These are phyloP conservation scores for Silene uniflora DNA, from an alignment of 148 eudicot species.

Conservation along the genomic window DNA sequence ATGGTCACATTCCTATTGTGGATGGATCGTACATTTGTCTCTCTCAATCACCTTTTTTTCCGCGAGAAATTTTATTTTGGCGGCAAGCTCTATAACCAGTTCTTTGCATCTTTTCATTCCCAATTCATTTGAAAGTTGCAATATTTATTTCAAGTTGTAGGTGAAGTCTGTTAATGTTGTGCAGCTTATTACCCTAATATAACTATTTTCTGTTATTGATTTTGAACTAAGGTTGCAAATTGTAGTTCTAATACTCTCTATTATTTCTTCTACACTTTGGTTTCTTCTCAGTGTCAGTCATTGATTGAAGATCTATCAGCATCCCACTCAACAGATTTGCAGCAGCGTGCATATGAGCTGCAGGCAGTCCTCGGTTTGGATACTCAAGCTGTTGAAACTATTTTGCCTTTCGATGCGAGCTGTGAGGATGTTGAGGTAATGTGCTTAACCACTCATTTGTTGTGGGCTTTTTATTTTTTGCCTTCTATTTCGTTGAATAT, in stretches of 20 bases:
- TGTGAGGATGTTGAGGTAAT: slow-evolving; percentile 94
- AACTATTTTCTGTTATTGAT: neutral
- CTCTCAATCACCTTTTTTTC: neutral
- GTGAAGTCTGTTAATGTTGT: neutral
- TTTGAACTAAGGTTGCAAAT: neutral
- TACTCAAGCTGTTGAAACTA: slow-evolving; percentile 53
- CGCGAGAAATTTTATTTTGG: neutral
- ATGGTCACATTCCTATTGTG: neutral
- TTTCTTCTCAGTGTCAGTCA: slow-evolving; percentile 75
- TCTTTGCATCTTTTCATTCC: neutral
- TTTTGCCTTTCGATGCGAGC: slow-evolving; percentile 86
- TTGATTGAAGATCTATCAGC: slow-evolving; percentile 86
- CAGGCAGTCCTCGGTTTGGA: slow-evolving; percentile 68
- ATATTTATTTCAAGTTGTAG: neutral
- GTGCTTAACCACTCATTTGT: slow-evolving; percentile 8
- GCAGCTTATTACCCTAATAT: neutral
- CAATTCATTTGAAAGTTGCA: neutral
- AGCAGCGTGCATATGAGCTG: slow-evolving; percentile 98
- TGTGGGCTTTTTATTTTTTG: neutral
- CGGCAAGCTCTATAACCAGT: neutral
- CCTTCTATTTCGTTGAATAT: neutral
- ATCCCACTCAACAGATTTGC: slow-evolving; percentile 93
- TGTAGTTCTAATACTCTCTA: neutral
- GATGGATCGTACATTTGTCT: neutral
- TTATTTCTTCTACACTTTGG: slow-evolving; percentile 14